Percentiles rank a stretch among this genome's conserved stretches.
phyloP scores from a whole-genome alignment of 2,329 filamentous ascomycete genomes.

The Pseudogymnoascus sp. region DNA sequence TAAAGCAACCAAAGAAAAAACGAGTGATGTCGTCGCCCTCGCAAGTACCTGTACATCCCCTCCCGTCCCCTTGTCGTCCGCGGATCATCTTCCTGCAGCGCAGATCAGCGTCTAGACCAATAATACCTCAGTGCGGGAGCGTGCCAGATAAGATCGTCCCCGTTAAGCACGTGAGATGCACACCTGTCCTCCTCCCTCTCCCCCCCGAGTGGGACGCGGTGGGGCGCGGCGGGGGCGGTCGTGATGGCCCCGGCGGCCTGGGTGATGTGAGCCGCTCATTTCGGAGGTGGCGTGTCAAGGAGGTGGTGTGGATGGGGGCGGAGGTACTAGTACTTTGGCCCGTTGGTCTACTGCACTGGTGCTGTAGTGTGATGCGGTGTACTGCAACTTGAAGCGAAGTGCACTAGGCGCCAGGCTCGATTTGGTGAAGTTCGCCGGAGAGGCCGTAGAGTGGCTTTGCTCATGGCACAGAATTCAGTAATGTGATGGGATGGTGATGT shows the following conservation, averaged over 20 bases:
- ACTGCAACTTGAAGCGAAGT: not conserved
- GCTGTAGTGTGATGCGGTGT: not conserved
- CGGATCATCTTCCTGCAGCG: not conserved
- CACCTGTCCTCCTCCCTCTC: not conserved
- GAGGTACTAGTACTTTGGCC: not conserved
- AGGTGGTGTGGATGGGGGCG: not conserved
- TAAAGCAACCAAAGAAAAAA: not conserved
- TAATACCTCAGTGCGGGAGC: not conserved
- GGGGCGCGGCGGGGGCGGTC: not conserved
- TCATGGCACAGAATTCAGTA: not conserved
- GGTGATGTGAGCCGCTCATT: not conserved
- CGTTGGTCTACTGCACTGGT: not conserved
- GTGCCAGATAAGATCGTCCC: not conserved
- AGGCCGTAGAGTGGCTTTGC: not conserved
- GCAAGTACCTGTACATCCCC: not conserved
- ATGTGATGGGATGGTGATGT: no score
- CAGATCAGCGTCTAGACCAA: not conserved
- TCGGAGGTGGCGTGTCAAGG: not conserved
- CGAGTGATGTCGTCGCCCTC: not conserved
- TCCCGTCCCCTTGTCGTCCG: not conserved
- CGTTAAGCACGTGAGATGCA: constrained; percentile 1
- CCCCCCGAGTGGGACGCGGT: not conserved
- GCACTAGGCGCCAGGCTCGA: not conserved
- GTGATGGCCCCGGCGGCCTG: not conserved
- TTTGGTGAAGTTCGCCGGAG: not conserved